Evolutionary conservation across 1,139 yeast genomes (phyloP), one percentile per base, ranked within the genome.

Genomic region (Chernovozyma aurita): DNA sequence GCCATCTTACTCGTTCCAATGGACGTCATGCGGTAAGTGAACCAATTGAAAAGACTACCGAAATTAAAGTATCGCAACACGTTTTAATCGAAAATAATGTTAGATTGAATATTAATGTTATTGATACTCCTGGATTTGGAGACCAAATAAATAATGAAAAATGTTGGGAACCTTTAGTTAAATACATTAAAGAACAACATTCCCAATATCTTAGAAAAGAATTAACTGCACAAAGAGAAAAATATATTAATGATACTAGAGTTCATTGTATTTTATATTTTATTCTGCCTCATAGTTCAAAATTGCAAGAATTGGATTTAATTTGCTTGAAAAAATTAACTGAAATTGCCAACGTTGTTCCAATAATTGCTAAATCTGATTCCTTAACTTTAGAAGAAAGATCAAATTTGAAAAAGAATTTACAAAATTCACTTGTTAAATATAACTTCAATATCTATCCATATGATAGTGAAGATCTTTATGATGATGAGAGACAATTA

Each of bases 51-150:
- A 83, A 85, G 53, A 92, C 98, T 32, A 80, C 95, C 4, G 97
- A 90, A 57, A 85, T 92, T 58, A 77, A 82, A 50, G 83, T 84
- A 24, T 74, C 81, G 29, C 64, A 80, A 24, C 95, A 86, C 52
- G 53, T 59, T 22, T 66, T 90, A 46, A 62, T 79, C 41, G 98
- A 92, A 63, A 90, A 87, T 58, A 85, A 85, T 47, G 98, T 92
- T 42, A 79, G 82, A 41, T 77, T 92, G 57, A 83, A 84, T 53
- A 67, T 92, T 46, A 90, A 87, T 50, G 80, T 90, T 41, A 85
- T 92, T 57, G 98, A 92, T 58, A 92, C 97, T 7, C 97, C 97
- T 11, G 98, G 98, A 7, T 92, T 87, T 67, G 97, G 96, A 28
- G 98, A 92, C 65, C 95, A 86, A 63, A 84, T 92, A 51, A 87